Conservation (phyloP, 768 basidiomycete genomes). For the Suillus weaverae region DNA sequence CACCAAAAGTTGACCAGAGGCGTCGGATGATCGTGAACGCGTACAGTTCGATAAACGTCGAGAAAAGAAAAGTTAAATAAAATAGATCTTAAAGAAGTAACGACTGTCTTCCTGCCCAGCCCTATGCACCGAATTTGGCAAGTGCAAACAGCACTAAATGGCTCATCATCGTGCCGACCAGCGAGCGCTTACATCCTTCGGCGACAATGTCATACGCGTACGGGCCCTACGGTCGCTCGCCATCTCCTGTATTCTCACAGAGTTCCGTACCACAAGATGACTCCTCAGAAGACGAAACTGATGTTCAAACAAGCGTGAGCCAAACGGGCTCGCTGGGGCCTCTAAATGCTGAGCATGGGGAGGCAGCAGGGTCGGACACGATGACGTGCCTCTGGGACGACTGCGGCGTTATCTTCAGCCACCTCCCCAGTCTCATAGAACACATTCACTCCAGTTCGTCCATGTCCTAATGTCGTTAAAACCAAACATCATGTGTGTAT, state of each 20-base stretch:
- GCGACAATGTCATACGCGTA: slow-evolving; percentile 23
- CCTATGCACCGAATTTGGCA: background rate
- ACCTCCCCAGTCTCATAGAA: slow-evolving; percentile 72
- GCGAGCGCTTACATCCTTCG: background rate
- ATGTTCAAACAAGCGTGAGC: slow-evolving; percentile 13
- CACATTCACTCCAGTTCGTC: slow-evolving; percentile 80
- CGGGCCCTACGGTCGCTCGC: slow-evolving; percentile 39
- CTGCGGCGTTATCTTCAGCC: slow-evolving; percentile 71
- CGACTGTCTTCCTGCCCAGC: background rate
- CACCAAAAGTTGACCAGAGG: no score
- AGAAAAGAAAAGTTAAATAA: background rate
- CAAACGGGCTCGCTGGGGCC: slow-evolving; percentile 23
- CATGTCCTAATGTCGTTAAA: background rate
- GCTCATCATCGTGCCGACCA: background rate
- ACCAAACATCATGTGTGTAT: background rate
- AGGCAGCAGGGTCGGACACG: slow-evolving; percentile 44
- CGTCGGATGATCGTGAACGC: background rate
- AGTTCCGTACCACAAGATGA: slow-evolving; percentile 29
- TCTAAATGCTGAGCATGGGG: slow-evolving; percentile 20
- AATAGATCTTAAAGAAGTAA: no score
- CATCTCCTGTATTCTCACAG: slow-evolving; percentile 41
- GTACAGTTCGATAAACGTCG: background rate
- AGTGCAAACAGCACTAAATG: background rate
- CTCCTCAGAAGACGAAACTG: slow-evolving; percentile 29
- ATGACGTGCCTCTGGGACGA: slow-evolving; percentile 85